Conservation (phyloP, 1,284 basidiomycete species). For the Fomitiporia mediterranea region DNA sequence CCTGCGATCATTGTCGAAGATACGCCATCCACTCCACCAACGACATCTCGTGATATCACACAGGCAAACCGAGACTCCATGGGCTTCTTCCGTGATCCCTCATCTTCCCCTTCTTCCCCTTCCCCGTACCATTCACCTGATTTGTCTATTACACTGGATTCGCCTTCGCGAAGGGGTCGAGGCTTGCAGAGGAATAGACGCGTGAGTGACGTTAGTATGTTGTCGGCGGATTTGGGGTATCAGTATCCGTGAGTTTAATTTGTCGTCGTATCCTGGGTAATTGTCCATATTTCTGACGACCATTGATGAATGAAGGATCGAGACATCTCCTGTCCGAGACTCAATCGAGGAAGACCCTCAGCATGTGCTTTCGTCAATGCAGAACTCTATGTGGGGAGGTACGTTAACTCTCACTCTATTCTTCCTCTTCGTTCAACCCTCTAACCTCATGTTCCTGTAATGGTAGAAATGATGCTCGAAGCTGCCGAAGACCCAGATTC, state of each 20-base stretch:
- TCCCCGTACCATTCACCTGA: slow-evolving; percentile 40
- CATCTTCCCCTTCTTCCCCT: slow-evolving; percentile 43
- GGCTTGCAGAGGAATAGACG: slow-evolving; percentile 48
- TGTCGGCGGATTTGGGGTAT: slow-evolving; percentile 51
- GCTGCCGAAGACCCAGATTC: slow-evolving; percentile 21
- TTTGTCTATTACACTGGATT: slow-evolving; percentile 43
- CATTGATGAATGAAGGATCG: slow-evolving; percentile 33
- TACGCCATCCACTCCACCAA: slow-evolving; percentile 47
- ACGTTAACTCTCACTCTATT: slow-evolving; percentile 25
- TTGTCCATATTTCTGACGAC: not conserved
- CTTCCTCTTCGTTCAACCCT: not conserved
- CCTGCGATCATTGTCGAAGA: slow-evolving; percentile 64
- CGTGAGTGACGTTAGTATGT: slow-evolving; percentile 54
- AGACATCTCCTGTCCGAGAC: slow-evolving; percentile 38
- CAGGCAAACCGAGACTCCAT: slow-evolving; percentile 38
- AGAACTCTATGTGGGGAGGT: slow-evolving; percentile 69
- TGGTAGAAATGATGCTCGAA: slow-evolving; percentile 26
- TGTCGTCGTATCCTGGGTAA: slow-evolving; percentile 11
- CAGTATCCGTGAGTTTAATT: slow-evolving; percentile 41
- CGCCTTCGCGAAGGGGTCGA: slow-evolving; percentile 34
- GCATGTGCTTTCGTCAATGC: slow-evolving; percentile 52
- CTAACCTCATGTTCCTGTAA: not conserved
- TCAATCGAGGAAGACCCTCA: slow-evolving; percentile 43
- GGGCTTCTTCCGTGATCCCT: slow-evolving; percentile 31
- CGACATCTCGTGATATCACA: slow-evolving; percentile 51